Evolutionary conservation across 1,284 basidiomycete species (phyloP).

Genomic region (Coriolopsis trogii): DNA sequence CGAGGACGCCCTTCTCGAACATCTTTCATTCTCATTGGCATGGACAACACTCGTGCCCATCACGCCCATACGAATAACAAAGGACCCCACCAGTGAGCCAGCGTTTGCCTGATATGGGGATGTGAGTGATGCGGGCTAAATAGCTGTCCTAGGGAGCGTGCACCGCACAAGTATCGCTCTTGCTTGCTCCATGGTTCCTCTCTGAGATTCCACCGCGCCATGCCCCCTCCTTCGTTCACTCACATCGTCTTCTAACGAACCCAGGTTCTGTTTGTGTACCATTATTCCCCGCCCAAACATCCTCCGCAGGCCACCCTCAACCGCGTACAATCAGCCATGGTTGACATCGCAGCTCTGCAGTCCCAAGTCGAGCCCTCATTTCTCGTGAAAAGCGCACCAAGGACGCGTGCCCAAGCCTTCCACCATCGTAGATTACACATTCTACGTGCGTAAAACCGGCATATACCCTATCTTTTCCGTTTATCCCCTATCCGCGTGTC

Average conservation of each 20-base stretch:
- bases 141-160: constrained; percentile 5
- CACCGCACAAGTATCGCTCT: constrained; percentile 15
- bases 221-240: constrained; percentile 22
- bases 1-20: too few species aligned
- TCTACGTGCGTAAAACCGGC: constrained; percentile 24
- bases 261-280: constrained; percentile 25
- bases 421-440: constrained; percentile 25
- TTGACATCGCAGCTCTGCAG: constrained; percentile 28
- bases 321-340: constrained; percentile 13
- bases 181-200: constrained; percentile 28
- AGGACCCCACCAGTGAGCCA: constrained; percentile 5
- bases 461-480: constrained; percentile 4
- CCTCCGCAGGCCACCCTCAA: not conserved
- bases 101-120: constrained; percentile 4
- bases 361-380: constrained; percentile 26
- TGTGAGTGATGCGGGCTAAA: constrained; percentile 13
- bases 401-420: constrained; percentile 14
- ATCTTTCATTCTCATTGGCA: too few species aligned
- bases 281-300: constrained; percentile 19
- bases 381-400: constrained; percentile 9
- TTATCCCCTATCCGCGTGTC: constrained; percentile 20
- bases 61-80: too few species aligned
- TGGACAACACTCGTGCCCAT: too few species aligned
- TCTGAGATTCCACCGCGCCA: constrained; percentile 19
- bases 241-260: constrained; percentile 21